phyloP scores from a whole-genome alignment of 2,329 filamentous ascomycete genomes.

The Trichophyton verrucosum region DNA sequence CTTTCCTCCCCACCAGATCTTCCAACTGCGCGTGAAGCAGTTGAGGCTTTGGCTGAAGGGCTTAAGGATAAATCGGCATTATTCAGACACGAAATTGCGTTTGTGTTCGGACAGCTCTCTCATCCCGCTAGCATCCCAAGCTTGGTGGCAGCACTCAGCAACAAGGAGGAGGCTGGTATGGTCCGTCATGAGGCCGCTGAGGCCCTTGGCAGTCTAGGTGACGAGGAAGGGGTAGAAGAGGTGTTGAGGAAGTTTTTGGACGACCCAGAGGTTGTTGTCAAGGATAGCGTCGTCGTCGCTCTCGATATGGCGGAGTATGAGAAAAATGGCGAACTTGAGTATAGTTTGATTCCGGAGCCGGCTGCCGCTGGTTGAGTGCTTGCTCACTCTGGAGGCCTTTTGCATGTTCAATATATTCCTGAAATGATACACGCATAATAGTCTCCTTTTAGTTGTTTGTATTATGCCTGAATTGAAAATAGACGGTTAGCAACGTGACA shows the following conservation, averaged over 20 bases:
- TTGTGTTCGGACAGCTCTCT: constrained; percentile 91
- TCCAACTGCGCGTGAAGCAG: constrained; percentile 75
- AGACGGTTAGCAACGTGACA: constrained; percentile 17
- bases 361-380: constrained; percentile 16
- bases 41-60: constrained; percentile 73
- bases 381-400: not conserved
- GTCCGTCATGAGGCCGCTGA: constrained; percentile 96
- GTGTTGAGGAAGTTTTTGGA: constrained; percentile 70
- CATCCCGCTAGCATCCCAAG: constrained; percentile 95
- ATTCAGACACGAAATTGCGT: constrained; percentile 95
- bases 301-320: constrained; percentile 98
- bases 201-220: constrained; percentile 83
- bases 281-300: constrained; percentile 88
- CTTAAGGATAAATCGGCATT: constrained; percentile 77
- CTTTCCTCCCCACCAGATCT: constrained; percentile 86
- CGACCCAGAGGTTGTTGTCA: constrained; percentile 84
- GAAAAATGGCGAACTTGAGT: constrained; percentile 75
- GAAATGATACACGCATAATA: not conserved
- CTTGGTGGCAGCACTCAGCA: constrained; percentile 62
- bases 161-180: constrained; percentile 81
- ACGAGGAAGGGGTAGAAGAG: constrained; percentile 85
- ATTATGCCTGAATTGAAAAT: constrained; percentile 17
- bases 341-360: constrained; percentile 70
- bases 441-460: constrained; percentile 17
- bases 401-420: not conserved